Base-by-base conservation (phyloP, 352 stramenopile species). In the Globisporangium radiosum region DNA sequence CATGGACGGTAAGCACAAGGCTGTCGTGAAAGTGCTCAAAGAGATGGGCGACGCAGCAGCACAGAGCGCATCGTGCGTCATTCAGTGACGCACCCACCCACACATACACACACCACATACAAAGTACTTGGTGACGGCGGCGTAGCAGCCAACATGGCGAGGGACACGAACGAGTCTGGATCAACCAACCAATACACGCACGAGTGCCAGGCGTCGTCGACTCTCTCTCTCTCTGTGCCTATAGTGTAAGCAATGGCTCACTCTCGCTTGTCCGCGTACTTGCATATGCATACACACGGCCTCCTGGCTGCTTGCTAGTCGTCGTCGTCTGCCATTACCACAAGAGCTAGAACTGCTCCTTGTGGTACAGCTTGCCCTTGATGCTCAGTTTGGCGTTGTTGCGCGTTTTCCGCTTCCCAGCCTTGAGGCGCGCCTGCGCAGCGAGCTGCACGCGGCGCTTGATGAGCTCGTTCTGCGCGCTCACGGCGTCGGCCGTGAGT, bases 1-100 rank as follows among this genome's bases (percentile, higher is more conserved):
- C 33, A 92, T 96, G 73, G 88, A 91, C 56, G 87, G 89, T 60
- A 96, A 97, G 56, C 88, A 97, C 75, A 97, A 94, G 62, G 81
- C 85, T 47, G 86, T 96, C 36, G 77, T 94, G 60, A 96, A 97
- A 72, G 85, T 92, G 50, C 71, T 96, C 62, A 97, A 97, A 77
- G 90, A 97, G 70, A 93, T 96, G 76, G 91, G 91, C 36, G 91
- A 97, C 61, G 85, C 87, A 11, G 83, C 85, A 19, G 83, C 85
- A 17, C 81, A 92, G 71, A 92, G 85, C 57, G 81, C 85, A 57
- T 92, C 82, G 53, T 94, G 85, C 83, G 67, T 77, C 64, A 88
- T 94, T 69, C 82, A 91, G 76, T 94, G 85, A 68, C 59, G 36
- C 17, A 54, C 25, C 25, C 19, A 39, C 44, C 8, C 13, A 25